phyloP scores from a whole-genome alignment of 441 rosid species.

The Caryocar brasiliense region DNA sequence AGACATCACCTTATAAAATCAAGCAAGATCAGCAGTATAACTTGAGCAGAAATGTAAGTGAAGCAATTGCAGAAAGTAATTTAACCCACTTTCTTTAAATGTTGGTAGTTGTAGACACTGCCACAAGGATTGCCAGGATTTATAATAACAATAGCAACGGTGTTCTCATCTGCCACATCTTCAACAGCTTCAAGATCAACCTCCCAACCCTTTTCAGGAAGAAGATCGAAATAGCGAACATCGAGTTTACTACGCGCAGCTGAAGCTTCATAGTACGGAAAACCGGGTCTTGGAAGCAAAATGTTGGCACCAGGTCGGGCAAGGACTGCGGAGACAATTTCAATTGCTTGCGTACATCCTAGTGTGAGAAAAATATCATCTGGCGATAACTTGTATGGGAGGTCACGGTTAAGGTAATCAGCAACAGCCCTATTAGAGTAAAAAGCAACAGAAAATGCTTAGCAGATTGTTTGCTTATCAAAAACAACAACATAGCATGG shows the following conservation, averaged over 20 bases:
- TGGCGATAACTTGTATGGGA: constrained; percentile 41
- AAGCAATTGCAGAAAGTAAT: not conserved
- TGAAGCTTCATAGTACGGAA: constrained; percentile 38
- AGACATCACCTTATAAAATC: no score
- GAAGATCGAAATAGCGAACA: constrained; percentile 46
- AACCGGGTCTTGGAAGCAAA: constrained; percentile 50
- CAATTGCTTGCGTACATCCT: constrained; percentile 46
- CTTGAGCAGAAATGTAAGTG: no score
- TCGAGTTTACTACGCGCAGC: constrained; percentile 29
- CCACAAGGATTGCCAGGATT: constrained; percentile 68
- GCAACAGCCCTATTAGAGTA: constrained; percentile 50
- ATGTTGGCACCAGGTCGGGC: constrained; percentile 45
- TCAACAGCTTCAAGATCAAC: constrained; percentile 43
- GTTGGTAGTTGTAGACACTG: constrained; percentile 35
- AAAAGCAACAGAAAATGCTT: no score
- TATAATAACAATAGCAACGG: constrained; percentile 39
- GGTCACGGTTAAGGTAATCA: constrained; percentile 38
- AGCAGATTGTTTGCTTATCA: no score
- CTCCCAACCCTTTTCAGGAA: constrained; percentile 53
- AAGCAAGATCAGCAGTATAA: no score
- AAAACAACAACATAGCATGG: not conserved
- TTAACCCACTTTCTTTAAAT: constrained; percentile 39
- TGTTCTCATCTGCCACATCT: constrained; percentile 42
- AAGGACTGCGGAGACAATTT: constrained; percentile 26
- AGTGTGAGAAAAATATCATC: constrained; percentile 40